Percentiles rank a stretch among this genome's conserved stretches.
phyloP scores from a whole-genome alignment of 2,329 filamentous ascomycete species.

The Sporothrix mexicana region DNA sequence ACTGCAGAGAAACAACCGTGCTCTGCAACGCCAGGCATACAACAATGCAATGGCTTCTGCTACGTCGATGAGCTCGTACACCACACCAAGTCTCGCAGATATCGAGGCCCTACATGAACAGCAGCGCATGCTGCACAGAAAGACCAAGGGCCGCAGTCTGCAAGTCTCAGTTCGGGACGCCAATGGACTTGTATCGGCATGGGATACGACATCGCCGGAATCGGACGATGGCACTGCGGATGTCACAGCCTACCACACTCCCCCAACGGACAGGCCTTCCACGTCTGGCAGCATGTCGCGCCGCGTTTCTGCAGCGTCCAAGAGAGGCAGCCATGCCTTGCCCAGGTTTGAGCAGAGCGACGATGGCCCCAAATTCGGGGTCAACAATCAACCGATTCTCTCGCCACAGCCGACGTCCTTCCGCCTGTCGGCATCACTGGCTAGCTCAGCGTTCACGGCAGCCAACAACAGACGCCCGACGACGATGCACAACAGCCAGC shows the following conservation, averaged over 20 bases:
- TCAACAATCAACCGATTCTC: constrained; percentile 32
- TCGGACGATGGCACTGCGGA: background rate
- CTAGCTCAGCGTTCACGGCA: constrained; percentile 24
- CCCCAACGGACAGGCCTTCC: background rate
- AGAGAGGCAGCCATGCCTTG: background rate
- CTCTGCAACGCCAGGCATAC: constrained; percentile 9
- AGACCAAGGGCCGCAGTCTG: background rate
- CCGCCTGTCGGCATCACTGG: constrained; percentile 34
- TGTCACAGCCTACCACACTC: too few species aligned
- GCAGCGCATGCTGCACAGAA: background rate
- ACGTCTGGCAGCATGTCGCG: background rate
- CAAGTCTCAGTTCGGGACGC: background rate
- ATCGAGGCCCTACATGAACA: constrained; percentile 1
- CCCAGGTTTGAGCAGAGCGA: background rate
- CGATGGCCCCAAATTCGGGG: background rate
- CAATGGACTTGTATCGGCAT: background rate
- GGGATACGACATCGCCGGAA: constrained; percentile 18
- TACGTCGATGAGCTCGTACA: background rate
- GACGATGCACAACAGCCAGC: constrained; percentile 27
- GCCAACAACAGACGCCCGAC: constrained; percentile 25
- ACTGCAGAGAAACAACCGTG: background rate
- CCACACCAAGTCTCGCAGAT: background rate
- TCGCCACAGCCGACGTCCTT: constrained; percentile 35
- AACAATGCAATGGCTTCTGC: background rate
- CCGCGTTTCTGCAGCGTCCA: background rate